Base-by-base conservation (phyloP, 768 basidiomycete genomes). In the Pisolithus tinctorius region DNA sequence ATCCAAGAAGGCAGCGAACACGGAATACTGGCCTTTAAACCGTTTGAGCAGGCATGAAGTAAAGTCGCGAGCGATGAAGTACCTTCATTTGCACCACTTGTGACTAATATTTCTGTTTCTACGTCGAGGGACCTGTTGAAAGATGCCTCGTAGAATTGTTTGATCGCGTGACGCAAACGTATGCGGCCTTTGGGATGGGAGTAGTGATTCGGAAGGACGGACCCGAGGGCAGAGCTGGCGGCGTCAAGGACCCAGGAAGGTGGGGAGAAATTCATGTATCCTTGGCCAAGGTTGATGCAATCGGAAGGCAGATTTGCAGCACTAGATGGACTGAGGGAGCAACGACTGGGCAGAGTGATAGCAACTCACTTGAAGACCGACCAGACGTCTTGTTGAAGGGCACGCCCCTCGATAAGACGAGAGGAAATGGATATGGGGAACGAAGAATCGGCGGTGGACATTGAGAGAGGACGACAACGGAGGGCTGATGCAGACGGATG, bases 61-160 rank as follows among this genome's bases (percentile, higher is more conserved):
- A 25, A 54, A 23, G 11, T 8, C 4, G 31, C 1, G 5, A 27
- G 4, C 20, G 29, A 25, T 30, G 41, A 54, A 66, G 52, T 57
- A 88, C 94, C 95, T 80, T 95, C 91, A 66, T 98, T 98, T 7
- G 95, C 95, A 31, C 96, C 96, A 59, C 94, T 95, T 2, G 94
- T 93, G 42, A 98, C 87, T 17, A 94, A 74, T 40, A 99, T 93
- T 66, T 98, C 93, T 1, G 80, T 77, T 56, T 96, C 91, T 23
- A 86, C 79, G 61, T 93, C 80, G 14, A 99, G 76, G 3, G 83
- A 75, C 51, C 91, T 79, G 43, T 81, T 74, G 45, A 85, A 80
- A 48, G 73, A 69, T 4, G 86, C 74, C 41, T 81, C 79, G 61
- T 95, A 95, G 68, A 86, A 84, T 16, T 76, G 72, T 61, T 84